A percentile compares a stretch with the other conserved stretches of the same genome.
These are phyloP conservation scores for Aspergillus sp. DNA, from an alignment of 2,329 filamentous ascomycete species.

Conservation along the genomic window DNA sequence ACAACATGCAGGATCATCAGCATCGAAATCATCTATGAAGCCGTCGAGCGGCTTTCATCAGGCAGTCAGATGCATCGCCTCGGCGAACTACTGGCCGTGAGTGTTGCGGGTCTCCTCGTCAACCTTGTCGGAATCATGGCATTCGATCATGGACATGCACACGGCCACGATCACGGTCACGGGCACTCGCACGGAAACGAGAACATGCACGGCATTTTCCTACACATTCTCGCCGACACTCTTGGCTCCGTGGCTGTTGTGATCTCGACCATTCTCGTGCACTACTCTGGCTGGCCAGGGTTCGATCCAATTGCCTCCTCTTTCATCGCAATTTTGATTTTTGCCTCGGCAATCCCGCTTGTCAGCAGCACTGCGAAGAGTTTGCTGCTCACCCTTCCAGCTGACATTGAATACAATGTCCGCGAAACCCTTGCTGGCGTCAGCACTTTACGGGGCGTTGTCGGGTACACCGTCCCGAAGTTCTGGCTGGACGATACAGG, in stretches of 20 bases:
- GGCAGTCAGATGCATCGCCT: slow-evolving; percentile 82
- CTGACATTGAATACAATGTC: slow-evolving; percentile 81
- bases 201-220: slow-evolving; percentile 96
- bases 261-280: slow-evolving; percentile 82
- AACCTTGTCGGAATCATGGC: slow-evolving; percentile 91
- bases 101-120: slow-evolving; percentile 79
- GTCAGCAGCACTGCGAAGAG: slow-evolving; percentile 82
- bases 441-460: slow-evolving; percentile 77
- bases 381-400: slow-evolving; percentile 80
- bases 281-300: slow-evolving; percentile 84
- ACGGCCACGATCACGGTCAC: slow-evolving; percentile 52
- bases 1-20: slow-evolving; percentile 72
- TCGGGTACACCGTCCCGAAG: slow-evolving; percentile 80
- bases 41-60: slow-evolving; percentile 81
- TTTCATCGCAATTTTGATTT: slow-evolving; percentile 89
- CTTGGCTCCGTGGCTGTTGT: slow-evolving; percentile 94
- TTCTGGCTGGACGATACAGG: slow-evolving; percentile 85
- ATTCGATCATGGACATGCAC: slow-evolving; percentile 66
- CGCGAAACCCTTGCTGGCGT: slow-evolving; percentile 85
- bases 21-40: slow-evolving; percentile 93
- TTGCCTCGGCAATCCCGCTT: slow-evolving; percentile 85
- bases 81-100: slow-evolving; percentile 84
- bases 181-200: slow-evolving; percentile 73
- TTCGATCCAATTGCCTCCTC: slow-evolving; percentile 95
- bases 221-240: slow-evolving; percentile 93